These are phyloP conservation scores for Suillus spraguei DNA, from an alignment of 768 basidiomycete species.

Conservation along the genomic window DNA sequence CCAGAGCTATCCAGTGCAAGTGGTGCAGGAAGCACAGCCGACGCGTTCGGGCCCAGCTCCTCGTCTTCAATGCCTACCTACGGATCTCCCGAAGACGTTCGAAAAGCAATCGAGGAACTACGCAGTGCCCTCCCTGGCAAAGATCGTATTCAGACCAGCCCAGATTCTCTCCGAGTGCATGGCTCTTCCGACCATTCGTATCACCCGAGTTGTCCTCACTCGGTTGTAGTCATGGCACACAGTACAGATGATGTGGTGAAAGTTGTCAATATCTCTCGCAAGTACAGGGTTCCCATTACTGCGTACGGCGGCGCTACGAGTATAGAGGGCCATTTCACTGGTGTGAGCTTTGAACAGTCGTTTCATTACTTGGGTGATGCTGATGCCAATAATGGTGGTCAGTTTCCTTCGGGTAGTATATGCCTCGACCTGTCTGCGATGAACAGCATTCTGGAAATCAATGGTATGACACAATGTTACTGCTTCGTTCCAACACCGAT, in stretches of 20 bases:
- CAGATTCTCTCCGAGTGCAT: slow-evolving; percentile 50
- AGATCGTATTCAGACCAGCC: slow-evolving; percentile 53
- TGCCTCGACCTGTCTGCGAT: slow-evolving; percentile 69
- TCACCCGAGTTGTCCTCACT: slow-evolving; percentile 59
- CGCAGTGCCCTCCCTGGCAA: slow-evolving; percentile 45
- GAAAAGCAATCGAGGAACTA: slow-evolving; percentile 57
- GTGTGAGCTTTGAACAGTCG: slow-evolving; percentile 43
- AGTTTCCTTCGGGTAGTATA: slow-evolving; percentile 57
- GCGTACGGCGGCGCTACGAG: slow-evolving; percentile 87
- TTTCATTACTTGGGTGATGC: not conserved
- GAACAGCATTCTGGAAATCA: slow-evolving; percentile 63
- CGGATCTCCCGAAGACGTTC: slow-evolving; percentile 48
- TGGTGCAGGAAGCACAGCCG: not conserved
- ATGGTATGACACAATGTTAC: slow-evolving; percentile 38
- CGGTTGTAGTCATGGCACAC: slow-evolving; percentile 56
- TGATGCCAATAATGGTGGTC: not conserved
- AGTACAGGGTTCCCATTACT: slow-evolving; percentile 74
- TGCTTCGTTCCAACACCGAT: slow-evolving; percentile 11
- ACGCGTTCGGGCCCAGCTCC: not conserved
- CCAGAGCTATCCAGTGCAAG: slow-evolving; percentile 6
- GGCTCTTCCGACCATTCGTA: slow-evolving; percentile 75
- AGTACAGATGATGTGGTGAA: slow-evolving; percentile 83
- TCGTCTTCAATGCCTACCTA: slow-evolving; percentile 34
- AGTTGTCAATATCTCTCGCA: slow-evolving; percentile 74
- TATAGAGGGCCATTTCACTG: slow-evolving; percentile 85